phyloP scores from a whole-genome alignment of 1,284 basidiomycete species.

The Microbotryomycetes sp. region DNA sequence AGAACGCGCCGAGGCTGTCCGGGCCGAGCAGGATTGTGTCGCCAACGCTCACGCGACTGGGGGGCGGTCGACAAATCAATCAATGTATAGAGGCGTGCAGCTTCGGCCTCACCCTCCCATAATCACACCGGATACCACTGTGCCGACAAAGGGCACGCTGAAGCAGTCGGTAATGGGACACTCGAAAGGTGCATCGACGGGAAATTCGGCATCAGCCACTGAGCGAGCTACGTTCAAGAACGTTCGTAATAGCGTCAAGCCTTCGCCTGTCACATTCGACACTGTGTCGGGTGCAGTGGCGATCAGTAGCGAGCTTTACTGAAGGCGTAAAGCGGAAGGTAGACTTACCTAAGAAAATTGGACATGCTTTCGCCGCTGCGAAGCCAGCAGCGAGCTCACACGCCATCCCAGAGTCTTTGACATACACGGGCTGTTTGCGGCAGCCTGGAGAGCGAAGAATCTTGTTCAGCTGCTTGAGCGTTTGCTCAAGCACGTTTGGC shows the following conservation, averaged over 20 bases:
- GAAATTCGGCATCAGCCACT: slow-evolving; percentile 19
- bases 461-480: slow-evolving; percentile 85
- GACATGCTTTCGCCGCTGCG: slow-evolving; percentile 55
- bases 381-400: slow-evolving; percentile 69
- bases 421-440: slow-evolving; percentile 45
- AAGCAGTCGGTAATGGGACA: slow-evolving; percentile 58
- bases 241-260: slow-evolving; percentile 35
- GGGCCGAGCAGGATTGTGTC: slow-evolving; percentile 83
- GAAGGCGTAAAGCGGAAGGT: not conserved
- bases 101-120: slow-evolving; percentile 7
- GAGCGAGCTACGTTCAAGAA: slow-evolving; percentile 40
- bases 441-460: slow-evolving; percentile 86
- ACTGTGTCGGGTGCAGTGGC: slow-evolving; percentile 61
- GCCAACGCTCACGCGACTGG: slow-evolving; percentile 2
- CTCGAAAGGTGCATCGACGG: slow-evolving; percentile 54
- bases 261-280: slow-evolving; percentile 83
- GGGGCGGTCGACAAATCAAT: not conserved
- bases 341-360: slow-evolving; percentile 19
- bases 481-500: slow-evolving; percentile 78
- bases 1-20: slow-evolving; percentile 85
- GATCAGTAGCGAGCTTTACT: slow-evolving; percentile 1
- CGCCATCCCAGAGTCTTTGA: slow-evolving; percentile 51
- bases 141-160: slow-evolving; percentile 73
- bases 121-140: slow-evolving; percentile 87
- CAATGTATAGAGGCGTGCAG: not conserved